These are phyloP conservation scores for Backusella sp. DNA, from an alignment of 192 early-diverging fungal species.

Conservation along the genomic window DNA sequence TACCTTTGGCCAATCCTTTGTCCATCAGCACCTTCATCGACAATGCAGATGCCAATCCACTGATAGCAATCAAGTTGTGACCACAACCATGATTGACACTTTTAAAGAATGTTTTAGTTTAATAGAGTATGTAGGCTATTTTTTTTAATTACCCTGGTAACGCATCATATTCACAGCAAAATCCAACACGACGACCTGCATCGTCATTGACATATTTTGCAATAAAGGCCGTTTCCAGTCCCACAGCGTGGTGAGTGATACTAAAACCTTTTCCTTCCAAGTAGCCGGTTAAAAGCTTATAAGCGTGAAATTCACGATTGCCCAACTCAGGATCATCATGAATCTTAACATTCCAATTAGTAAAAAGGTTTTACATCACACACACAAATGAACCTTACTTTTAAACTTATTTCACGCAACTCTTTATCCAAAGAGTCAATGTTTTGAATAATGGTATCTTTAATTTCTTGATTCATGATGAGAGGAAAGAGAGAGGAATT, in stretches of 20 bases:
- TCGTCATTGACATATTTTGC: conserved; percentile 57
- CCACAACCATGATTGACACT: conserved; percentile 57
- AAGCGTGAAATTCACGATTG: conserved; percentile 57
- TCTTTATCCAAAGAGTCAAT: conserved; percentile 26
- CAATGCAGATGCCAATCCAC: conserved; percentile 55
- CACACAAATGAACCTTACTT: conserved; percentile 25
- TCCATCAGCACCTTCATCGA: conserved; percentile 42
- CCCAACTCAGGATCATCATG: conserved; percentile 60
- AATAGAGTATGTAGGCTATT: too few species aligned
- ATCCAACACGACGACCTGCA: conserved; percentile 43
- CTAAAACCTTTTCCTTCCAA: conserved; percentile 61
- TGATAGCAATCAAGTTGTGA: conserved; percentile 69
- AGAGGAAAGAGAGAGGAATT: background rate
- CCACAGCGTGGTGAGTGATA: conserved; percentile 57
- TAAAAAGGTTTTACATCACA: background rate
- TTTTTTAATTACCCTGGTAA: conserved; percentile 45
- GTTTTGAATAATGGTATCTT: conserved; percentile 10
- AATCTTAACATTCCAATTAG: conserved; percentile 24
- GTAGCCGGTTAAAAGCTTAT: conserved; percentile 61
- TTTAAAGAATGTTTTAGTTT: too few species aligned
- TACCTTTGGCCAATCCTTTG: conserved; percentile 40
- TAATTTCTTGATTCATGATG: conserved; percentile 5
- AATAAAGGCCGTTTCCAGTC: conserved; percentile 71
- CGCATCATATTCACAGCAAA: conserved; percentile 64
- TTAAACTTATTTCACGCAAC: conserved; percentile 44